phyloP scores from a whole-genome alignment of 2,329 filamentous ascomycete species.

The Venturia effusa region DNA sequence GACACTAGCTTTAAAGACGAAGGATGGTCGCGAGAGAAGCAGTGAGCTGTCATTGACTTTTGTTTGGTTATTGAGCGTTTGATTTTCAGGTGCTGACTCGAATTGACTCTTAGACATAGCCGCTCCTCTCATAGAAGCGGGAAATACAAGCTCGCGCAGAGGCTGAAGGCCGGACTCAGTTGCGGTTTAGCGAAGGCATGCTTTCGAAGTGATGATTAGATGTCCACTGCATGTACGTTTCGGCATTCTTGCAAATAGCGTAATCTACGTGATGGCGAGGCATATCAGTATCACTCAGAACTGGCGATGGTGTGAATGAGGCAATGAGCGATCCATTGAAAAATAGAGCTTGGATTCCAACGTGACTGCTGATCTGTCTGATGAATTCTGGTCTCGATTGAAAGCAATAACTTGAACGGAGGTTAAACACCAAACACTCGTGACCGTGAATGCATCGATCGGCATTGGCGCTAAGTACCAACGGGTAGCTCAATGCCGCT shows the following conservation, averaged over 20 bases:
- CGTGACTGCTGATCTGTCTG: not conserved
- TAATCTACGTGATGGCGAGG: not conserved
- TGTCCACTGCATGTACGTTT: not conserved
- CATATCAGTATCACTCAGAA: not conserved
- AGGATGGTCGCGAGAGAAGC: constrained; percentile 5
- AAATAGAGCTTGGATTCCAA: not conserved
- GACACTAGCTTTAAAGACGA: constrained; percentile 3
- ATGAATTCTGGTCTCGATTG: too few species aligned
- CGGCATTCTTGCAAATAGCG: not conserved
- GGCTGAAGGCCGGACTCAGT: not conserved
- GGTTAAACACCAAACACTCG: too few species aligned
- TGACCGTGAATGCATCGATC: not conserved
- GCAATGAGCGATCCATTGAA: not conserved
- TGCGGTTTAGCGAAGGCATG: not conserved
- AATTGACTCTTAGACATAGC: not conserved
- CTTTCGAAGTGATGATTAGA: not conserved
- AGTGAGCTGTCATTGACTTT: not conserved
- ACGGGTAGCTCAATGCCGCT: not conserved
- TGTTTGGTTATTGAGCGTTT: not conserved
- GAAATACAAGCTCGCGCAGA: not conserved
- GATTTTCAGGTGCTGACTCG: not conserved
- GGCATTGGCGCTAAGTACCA: not conserved
- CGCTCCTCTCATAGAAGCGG: not conserved
- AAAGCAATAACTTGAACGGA: not conserved
- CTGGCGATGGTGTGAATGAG: not conserved